phyloP scores from a whole-genome alignment of 1,284 basidiomycete species.

The Microstroma glucosiphilum region DNA sequence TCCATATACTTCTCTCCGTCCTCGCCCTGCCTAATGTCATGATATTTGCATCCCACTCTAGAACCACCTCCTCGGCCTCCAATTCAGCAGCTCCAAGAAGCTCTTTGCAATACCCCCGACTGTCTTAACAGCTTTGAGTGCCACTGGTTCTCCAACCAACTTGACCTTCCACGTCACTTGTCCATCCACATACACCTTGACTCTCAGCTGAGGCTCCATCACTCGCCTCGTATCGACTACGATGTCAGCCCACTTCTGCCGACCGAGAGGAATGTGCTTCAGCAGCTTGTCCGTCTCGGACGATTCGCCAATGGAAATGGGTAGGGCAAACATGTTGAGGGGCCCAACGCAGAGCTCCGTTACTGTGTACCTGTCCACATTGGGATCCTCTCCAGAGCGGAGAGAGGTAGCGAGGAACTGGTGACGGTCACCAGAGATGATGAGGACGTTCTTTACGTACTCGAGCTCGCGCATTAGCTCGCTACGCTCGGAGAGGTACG shows the following conservation, averaged over 20 bases:
- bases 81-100: conserved; percentile 46
- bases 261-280: conserved; percentile 55
- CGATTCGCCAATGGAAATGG: conserved; percentile 41
- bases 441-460: conserved; percentile 66
- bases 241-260: conserved; percentile 59
- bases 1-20: no score
- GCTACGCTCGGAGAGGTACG: conserved; percentile 61
- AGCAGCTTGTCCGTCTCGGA: conserved; percentile 60
- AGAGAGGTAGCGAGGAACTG: conserved; percentile 63
- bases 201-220: conserved; percentile 56
- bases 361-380: conserved; percentile 50
- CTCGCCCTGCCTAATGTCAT: no score
- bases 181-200: conserved; percentile 61
- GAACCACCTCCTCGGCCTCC: conserved; percentile 34
- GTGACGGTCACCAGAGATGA: conserved; percentile 62
- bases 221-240: conserved; percentile 66
- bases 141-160: conserved; percentile 44
- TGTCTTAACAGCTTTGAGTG: conserved; percentile 27
- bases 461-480: conserved; percentile 20
- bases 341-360: conserved; percentile 63
- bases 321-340: conserved; percentile 55
- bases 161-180: conserved; percentile 58
- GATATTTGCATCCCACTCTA: conserved; percentile 3
- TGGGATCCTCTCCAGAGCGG: conserved; percentile 5
- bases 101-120: conserved; percentile 46